Evolutionary conservation across 495 filamentous ascomycete genomes (phyloP).

Genomic region (Penicillium cinerascens): DNA sequence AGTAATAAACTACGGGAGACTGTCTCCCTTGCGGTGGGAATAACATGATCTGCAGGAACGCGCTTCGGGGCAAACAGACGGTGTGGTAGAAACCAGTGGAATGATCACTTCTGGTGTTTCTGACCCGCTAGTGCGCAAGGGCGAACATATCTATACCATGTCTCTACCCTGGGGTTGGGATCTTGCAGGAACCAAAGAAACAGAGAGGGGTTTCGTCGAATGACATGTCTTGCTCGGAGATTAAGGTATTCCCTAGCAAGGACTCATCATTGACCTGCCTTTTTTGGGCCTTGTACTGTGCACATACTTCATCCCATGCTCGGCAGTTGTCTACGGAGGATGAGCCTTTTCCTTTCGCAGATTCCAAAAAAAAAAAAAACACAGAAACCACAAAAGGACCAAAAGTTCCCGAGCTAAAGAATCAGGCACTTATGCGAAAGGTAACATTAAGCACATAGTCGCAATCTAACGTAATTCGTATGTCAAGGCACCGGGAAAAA

Average conservation of each 20-base stretch:
- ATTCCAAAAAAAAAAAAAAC: neutral
- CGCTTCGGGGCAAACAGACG: slow-evolving; percentile 1
- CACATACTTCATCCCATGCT: neutral
- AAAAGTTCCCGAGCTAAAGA: neutral
- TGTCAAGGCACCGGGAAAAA: slow-evolving; percentile 3
- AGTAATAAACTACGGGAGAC: neutral
- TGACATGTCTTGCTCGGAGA: slow-evolving; percentile 1
- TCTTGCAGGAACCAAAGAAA: slow-evolving; percentile 15
- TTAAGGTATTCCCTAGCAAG: slow-evolving; percentile 6
- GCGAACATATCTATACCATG: slow-evolving; percentile 4
- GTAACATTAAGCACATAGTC: neutral
- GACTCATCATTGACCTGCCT: slow-evolving; percentile 3
- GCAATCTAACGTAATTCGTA: neutral
- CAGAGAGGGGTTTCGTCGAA: neutral
- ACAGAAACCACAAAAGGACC: neutral
- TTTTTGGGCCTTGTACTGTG: neutral
- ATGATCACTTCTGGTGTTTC: neutral
- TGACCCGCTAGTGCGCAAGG: slow-evolving; percentile 12
- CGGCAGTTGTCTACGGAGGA: neutral
- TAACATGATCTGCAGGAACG: neutral
- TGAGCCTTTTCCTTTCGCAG: neutral
- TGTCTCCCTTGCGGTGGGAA: slow-evolving; percentile 8
- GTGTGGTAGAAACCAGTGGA: slow-evolving; percentile 1
- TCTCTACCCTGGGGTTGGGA: slow-evolving; percentile 4
- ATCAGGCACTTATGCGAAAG: neutral